Conservation (phyloP, 2,329 filamentous ascomycete species). For the Macrophomina phaseolina region DNA sequence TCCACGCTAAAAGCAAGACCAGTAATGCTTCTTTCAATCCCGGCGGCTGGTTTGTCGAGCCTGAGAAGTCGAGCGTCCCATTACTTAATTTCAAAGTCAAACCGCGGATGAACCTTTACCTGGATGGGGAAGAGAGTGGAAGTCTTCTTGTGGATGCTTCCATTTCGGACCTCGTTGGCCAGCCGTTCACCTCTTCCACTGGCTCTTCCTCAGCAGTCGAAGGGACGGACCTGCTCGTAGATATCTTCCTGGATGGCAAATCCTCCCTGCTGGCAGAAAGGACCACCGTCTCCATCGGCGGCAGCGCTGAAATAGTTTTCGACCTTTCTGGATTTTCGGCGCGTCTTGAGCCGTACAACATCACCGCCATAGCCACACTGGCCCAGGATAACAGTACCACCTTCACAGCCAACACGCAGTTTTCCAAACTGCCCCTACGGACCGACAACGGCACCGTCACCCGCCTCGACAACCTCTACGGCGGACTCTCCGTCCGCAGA, state of each 20-base stretch:
- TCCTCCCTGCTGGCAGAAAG: constrained; percentile 35
- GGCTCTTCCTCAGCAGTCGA: constrained; percentile 28
- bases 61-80: constrained; percentile 41
- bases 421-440: constrained; percentile 51
- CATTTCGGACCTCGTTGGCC: constrained; percentile 59
- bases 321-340: constrained; percentile 40
- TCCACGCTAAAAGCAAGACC: neutral
- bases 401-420: constrained; percentile 43
- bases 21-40: constrained; percentile 56
- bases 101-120: constrained; percentile 57
- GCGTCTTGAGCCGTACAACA: constrained; percentile 43
- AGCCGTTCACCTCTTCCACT: constrained; percentile 37
- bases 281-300: constrained; percentile 43
- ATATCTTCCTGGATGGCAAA: constrained; percentile 33
- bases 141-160: constrained; percentile 65
- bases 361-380: constrained; percentile 43
- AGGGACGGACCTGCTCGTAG: constrained; percentile 37
- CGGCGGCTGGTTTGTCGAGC: constrained; percentile 53
- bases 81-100: constrained; percentile 52
- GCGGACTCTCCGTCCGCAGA: constrained; percentile 48
- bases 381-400: constrained; percentile 37
- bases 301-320: constrained; percentile 43
- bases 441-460: constrained; percentile 52
- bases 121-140: constrained; percentile 44
- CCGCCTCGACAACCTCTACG: constrained; percentile 55